Conservation (phyloP, 305 asterid genomes). For the Striga hermonthica region DNA sequence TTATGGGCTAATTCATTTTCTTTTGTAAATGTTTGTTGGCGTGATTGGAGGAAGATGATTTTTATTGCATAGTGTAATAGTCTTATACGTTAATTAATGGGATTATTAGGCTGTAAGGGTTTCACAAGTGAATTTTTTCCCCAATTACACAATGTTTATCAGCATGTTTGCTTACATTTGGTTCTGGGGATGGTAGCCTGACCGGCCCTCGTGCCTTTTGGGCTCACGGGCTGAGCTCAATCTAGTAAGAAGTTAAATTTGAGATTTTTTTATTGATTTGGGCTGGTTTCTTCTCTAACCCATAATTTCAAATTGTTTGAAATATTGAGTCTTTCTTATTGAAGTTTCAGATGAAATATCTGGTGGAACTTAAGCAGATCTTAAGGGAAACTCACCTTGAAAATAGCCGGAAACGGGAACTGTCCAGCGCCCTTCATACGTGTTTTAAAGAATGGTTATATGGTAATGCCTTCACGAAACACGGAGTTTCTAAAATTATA, state of each 20-base stretch:
- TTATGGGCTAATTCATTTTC: background rate
- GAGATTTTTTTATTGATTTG: slow-evolving; percentile 13
- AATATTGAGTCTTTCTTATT: slow-evolving; percentile 25
- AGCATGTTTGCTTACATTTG: too few relatives aligned
- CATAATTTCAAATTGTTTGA: slow-evolving; percentile 14
- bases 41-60: slow-evolving; percentile 1
- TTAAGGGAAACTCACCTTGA: slow-evolving; percentile 87
- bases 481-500: background rate
- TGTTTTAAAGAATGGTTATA: slow-evolving; percentile 96
- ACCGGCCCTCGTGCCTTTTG: too few relatives aligned
- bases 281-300: slow-evolving; percentile 13
- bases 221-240: too few relatives aligned
- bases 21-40: background rate
- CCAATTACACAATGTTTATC: too few relatives aligned
- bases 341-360: slow-evolving; percentile 54
- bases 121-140: too few relatives aligned
- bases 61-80: background rate
- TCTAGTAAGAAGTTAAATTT: too few relatives aligned
- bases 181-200: too few relatives aligned
- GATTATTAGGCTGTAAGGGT: background rate
- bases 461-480: slow-evolving; percentile 47
- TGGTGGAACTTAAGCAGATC: slow-evolving; percentile 74
- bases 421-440: slow-evolving; percentile 77
- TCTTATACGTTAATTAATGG: background rate
- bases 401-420: slow-evolving; percentile 79